Base-by-base conservation (phyloP, 2,329 filamentous ascomycete genomes). In the Chaetothyriales sp. region DNA sequence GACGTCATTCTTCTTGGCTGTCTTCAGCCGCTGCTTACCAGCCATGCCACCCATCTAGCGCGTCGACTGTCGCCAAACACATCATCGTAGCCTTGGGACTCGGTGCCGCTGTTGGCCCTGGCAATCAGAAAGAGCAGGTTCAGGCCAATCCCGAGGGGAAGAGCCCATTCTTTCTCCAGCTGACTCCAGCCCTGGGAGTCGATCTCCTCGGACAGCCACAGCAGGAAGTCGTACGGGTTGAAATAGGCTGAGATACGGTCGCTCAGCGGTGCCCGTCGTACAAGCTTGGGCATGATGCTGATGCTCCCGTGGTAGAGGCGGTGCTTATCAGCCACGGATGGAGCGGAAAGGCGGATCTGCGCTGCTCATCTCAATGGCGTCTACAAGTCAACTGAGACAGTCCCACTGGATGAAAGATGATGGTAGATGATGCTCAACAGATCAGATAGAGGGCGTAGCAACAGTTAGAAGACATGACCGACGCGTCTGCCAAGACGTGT, bases 111-210 rank as follows among this genome's bases (percentile, higher is more conserved):
- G 68, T 94, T 94, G 53, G 89, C 88, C 60, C 88, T 80, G 28
- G 89, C 85, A 57, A 97, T 69, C 50, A 95, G 73, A 65, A 95
- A 90, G 29, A 83, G 60, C 43, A 94, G 70, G 67, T 97, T 97
- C 61, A 89, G 73, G 0, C 66, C 77, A 25, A 95, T 61, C 4
- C 89, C 90, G 18, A 94, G 72, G 49, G 86, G 82, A 4, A 81
- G 78, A 22, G 87, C 85, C 66, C 87, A 84, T 37, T 81, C 71
- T 59, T 86, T 83, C 56, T 81, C 73, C 55, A 79, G 72, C 18
- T 90, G 87, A 60, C 95, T 86, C 82, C 89, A 94, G 61, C 95
- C 86, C 64, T 85, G 83, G 25, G 88, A 88, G 65, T 95, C 89
- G 54, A 98, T 77, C 69, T 95, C 87, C 66, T 97, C 90, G 0